Evolutionary conservation across 2,329 filamentous ascomycete genomes (phyloP).

Genomic region (Fusarium transvaalense): DNA sequence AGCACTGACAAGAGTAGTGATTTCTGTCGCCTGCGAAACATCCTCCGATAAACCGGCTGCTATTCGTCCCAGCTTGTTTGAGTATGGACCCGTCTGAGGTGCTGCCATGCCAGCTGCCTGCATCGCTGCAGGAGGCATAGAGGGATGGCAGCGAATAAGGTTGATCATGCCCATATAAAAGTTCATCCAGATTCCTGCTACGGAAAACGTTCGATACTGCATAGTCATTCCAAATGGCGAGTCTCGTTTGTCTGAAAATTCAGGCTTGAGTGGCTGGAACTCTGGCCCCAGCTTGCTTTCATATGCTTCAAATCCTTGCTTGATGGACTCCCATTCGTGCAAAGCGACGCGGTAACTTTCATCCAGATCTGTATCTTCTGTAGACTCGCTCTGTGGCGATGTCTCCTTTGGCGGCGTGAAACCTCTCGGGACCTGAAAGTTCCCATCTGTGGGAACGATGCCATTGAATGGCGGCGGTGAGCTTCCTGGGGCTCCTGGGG

Average conservation of each 20-base stretch:
- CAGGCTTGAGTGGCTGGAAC: slow-evolving; percentile 80
- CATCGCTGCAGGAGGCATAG: slow-evolving; percentile 92
- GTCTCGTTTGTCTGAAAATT: slow-evolving; percentile 70
- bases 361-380: slow-evolving; percentile 70
- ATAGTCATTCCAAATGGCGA: slow-evolving; percentile 85
- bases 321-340: slow-evolving; percentile 82
- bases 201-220: slow-evolving; percentile 87
- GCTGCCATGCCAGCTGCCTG: slow-evolving; percentile 85
- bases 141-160: slow-evolving; percentile 84
- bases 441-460: slow-evolving; percentile 66
- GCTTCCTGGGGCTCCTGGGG: slow-evolving; percentile 45
- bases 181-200: slow-evolving; percentile 88
- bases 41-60: slow-evolving; percentile 76
- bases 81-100: slow-evolving; percentile 75
- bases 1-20: slow-evolving; percentile 83
- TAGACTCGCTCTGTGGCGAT: slow-evolving; percentile 58
- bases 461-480: slow-evolving; percentile 65
- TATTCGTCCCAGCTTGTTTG: slow-evolving; percentile 83
- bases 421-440: slow-evolving; percentile 64
- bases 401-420: slow-evolving; percentile 65
- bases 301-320: slow-evolving; percentile 76
- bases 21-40: slow-evolving; percentile 63
- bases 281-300: slow-evolving; percentile 75
- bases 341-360: slow-evolving; percentile 76
- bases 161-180: slow-evolving; percentile 88